Evolutionary conservation across 768 basidiomycete genomes (phyloP), one percentile per base, ranked within the genome.

Genomic region (Kwoniella pini): DNA sequence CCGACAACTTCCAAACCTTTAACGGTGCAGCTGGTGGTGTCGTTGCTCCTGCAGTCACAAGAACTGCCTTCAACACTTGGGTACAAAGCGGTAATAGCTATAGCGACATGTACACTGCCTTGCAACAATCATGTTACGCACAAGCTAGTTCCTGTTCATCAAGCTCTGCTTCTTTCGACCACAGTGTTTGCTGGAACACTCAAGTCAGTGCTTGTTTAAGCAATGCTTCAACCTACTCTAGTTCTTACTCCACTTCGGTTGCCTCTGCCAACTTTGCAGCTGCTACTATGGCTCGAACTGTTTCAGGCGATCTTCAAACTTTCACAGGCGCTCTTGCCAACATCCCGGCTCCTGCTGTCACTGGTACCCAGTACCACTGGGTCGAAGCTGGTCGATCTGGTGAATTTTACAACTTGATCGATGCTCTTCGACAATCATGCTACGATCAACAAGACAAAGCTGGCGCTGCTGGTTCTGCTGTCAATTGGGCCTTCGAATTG

Each of bases 301-400:
- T 53, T 27, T 36, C 62, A 19, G 60, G 56, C 12, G 56, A 50
- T 49, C 52, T 70, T 1, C 69, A 70, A 57, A 57, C 62, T 15
- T 70, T 60, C 66, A 65, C 45, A 6, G 69, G 69, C 40, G 63
- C 65, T 38, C 39, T 67, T 19, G 69, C 62, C 26, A 62, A 60
- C 15, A 45, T 62, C 13, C 30, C 62, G n/a, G 66, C 63, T 45
- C 66, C 69, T 4, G 62, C 69, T 19, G 69, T 70, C 4, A 63
- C 62, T 15, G 50, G 69, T 65, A 49, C 45, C 26, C 43, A 48
- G 9, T 31, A 57, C 56, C 44, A 57, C 45, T 57, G 56, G 56
- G 44, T 31, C 12, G 56, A 45, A 10, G 56, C 24, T 30, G 56
- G 56, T 28, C 30, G 46, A 36, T n/a, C 27, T 30, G 46, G 44